These are phyloP conservation scores for Aspergillus avenaceus DNA, from an alignment of 495 filamentous ascomycete species.

Conservation along the genomic window DNA sequence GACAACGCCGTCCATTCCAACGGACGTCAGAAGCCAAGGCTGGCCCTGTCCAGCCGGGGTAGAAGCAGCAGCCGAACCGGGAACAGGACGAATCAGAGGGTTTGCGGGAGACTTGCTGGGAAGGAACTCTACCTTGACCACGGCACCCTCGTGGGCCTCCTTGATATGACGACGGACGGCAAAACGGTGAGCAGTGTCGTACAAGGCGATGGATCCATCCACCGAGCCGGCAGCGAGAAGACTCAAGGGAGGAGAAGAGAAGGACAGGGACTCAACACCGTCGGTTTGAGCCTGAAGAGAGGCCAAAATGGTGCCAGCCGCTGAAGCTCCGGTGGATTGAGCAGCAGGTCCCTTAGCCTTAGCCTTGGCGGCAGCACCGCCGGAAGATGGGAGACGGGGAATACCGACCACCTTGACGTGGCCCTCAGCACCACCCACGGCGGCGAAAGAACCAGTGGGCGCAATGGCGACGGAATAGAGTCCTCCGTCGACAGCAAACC, in stretches of 20 bases:
- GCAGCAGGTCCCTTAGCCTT: constrained; percentile 30
- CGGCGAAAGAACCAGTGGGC: constrained; percentile 71
- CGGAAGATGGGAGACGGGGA: constrained; percentile 55
- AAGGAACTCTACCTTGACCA: constrained; percentile 91
- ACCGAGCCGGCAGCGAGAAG: constrained; percentile 86
- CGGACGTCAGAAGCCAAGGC: constrained; percentile 69
- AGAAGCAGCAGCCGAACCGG: constrained; percentile 21
- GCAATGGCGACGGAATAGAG: constrained; percentile 81
- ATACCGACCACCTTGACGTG: constrained; percentile 79
- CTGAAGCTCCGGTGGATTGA: constrained; percentile 44
- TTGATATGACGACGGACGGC: constrained; percentile 73
- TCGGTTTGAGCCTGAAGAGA: constrained; percentile 68
- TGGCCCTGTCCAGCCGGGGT: constrained; percentile 30
- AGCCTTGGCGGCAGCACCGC: constrained; percentile 29
- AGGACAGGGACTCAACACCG: constrained; percentile 79
- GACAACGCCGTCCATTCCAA: constrained; percentile 82
- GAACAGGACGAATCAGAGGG: constrained; percentile 19
- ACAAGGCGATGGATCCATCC: constrained; percentile 85
- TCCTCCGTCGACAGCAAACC: constrained; percentile 88
- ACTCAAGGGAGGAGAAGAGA: constrained; percentile 68
- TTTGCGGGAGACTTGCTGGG: constrained; percentile 28
- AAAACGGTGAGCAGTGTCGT: constrained; percentile 78
- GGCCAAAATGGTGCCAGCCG: constrained; percentile 76
- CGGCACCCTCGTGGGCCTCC: constrained; percentile 76
- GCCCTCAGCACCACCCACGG: constrained; percentile 83